Evolutionary conservation across 495 filamentous ascomycete species (phyloP).

Genomic region (Aspergillus ostianus): DNA sequence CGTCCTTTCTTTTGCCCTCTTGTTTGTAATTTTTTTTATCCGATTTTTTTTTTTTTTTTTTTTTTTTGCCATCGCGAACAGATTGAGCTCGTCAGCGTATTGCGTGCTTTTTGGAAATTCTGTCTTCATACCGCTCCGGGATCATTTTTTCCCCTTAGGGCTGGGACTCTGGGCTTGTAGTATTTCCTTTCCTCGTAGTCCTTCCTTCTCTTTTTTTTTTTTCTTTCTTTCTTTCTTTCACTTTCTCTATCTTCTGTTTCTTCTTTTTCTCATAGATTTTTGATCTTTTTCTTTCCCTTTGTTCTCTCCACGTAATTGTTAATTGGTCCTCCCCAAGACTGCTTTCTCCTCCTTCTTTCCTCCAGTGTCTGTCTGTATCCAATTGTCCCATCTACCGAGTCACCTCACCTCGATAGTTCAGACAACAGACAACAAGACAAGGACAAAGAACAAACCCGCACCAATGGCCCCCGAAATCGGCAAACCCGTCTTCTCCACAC

Average conservation of each 20-base stretch:
- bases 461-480: constrained; percentile 19
- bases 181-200: constrained; percentile 5
- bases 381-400: background rate
- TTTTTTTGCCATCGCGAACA: no score
- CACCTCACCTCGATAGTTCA: no score
- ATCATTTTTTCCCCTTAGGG: background rate
- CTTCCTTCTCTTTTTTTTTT: constrained; percentile 4
- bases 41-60: no score
- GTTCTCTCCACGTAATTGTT: no score
- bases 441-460: background rate
- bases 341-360: no score
- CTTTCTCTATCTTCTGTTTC: constrained; percentile 10
- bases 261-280: constrained; percentile 12
- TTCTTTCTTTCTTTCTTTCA: constrained; percentile 5
- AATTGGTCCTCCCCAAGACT: no score
- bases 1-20: background rate
- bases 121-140: background rate
- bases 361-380: no score
- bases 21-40: no score
- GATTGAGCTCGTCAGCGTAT: background rate
- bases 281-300: background rate
- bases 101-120: background rate
- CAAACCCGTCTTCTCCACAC: constrained; percentile 1
- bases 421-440: no score
- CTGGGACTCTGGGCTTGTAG: background rate